These are phyloP conservation scores for Cyberlindnera maritima DNA, from an alignment of 805 yeast genomes.

Conservation along the genomic window DNA sequence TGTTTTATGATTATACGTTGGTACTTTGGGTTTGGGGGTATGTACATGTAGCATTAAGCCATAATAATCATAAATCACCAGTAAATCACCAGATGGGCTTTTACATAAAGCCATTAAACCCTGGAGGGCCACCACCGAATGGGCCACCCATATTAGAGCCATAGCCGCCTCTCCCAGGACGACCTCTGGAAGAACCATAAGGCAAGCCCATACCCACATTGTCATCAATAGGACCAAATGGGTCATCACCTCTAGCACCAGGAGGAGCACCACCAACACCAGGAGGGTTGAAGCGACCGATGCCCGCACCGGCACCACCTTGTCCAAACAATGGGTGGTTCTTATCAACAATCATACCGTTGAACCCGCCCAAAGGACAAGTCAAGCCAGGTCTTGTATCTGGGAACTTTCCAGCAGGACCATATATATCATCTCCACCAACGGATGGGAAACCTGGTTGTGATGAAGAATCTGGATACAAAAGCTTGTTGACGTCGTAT, in stretches of 20 bases:
- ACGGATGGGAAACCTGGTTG: conserved; percentile 31
- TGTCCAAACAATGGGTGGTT: conserved; percentile 47
- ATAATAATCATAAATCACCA: not conserved
- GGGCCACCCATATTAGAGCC: conserved; percentile 9
- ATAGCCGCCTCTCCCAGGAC: not conserved
- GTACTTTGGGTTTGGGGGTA: no score
- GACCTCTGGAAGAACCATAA: conserved; percentile 7
- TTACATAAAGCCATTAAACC: conserved; percentile 11
- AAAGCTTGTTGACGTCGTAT: conserved; percentile 31
- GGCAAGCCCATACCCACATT: conserved; percentile 18
- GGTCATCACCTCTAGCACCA: conserved; percentile 15
- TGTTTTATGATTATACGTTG: not conserved
- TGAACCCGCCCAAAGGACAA: conserved; percentile 19
- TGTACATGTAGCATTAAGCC: not conserved
- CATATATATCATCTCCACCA: conserved; percentile 53
- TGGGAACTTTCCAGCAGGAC: conserved; percentile 45
- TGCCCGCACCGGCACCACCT: not conserved
- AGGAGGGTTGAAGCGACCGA: conserved; percentile 28
- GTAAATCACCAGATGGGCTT: not conserved
- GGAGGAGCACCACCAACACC: conserved; percentile 28
- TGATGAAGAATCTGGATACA: not conserved
- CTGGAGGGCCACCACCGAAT: conserved; percentile 11
- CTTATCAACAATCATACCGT: conserved; percentile 55
- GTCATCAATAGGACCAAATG: conserved; percentile 10
- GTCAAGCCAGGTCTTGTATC: conserved; percentile 38